These are phyloP conservation scores for Pestalotiopsis sp. DNA, from an alignment of 2,329 filamentous ascomycete species.

Conservation along the genomic window DNA sequence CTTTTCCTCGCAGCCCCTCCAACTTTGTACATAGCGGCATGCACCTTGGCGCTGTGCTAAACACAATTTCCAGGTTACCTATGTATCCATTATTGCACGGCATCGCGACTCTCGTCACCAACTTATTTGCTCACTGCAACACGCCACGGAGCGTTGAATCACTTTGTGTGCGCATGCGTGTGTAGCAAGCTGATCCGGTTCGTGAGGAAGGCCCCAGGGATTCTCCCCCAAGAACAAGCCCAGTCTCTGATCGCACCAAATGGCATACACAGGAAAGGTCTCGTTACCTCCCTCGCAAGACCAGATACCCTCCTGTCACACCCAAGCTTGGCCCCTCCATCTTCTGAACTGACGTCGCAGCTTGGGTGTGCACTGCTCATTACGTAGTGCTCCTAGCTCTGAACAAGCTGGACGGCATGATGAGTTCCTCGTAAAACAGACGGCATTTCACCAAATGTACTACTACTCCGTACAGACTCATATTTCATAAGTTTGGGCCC, in stretches of 20 bases:
- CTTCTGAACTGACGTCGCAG: not conserved
- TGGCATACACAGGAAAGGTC: too few relatives aligned
- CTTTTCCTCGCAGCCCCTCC: not conserved
- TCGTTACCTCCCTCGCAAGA: not conserved
- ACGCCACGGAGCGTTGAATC: not conserved
- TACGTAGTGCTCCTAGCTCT: not conserved
- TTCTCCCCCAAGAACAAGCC: not conserved
- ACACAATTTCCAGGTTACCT: not conserved
- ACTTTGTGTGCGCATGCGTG: not conserved
- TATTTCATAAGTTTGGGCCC: too few relatives aligned
- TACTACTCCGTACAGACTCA: too few relatives aligned
- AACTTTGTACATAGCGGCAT: not conserved
- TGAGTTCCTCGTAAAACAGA: not conserved
- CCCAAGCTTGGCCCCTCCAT: not conserved
- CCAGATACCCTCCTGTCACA: not conserved
- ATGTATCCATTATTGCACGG: not conserved
- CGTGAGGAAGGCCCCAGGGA: not conserved
- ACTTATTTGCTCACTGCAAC: not conserved
- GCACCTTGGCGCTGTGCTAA: not conserved
- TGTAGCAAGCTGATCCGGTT: not conserved
- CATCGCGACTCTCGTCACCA: not conserved
- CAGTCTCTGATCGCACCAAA: too few relatives aligned
- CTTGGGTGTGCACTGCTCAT: not conserved
- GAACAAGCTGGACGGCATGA: too few relatives aligned
- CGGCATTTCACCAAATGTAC: not conserved